These are phyloP conservation scores for Ascochyta rabiei DNA, from an alignment of 2,329 filamentous ascomycete genomes.

Conservation along the genomic window DNA sequence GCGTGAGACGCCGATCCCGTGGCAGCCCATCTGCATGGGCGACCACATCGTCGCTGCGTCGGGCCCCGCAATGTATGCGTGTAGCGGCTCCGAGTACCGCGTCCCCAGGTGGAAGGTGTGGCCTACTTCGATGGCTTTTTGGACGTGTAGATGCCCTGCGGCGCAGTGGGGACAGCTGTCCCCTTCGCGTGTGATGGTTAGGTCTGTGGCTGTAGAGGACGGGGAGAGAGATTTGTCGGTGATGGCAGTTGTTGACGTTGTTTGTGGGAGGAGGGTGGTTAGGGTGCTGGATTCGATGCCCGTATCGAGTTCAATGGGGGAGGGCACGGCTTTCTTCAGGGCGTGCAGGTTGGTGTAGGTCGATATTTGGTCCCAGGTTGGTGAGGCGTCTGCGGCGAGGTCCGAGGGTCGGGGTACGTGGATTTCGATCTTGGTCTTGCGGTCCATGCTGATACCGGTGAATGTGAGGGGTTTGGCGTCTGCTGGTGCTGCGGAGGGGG, in stretches of 20 bases:
- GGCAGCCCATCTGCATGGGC: constrained; percentile 90
- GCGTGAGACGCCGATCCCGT: constrained; percentile 91
- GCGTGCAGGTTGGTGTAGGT: constrained; percentile 63
- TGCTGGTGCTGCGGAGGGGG: constrained; percentile 19
- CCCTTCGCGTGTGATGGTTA: constrained; percentile 69
- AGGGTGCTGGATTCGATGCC: constrained; percentile 60
- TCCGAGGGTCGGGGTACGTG: constrained; percentile 22
- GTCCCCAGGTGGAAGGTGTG: constrained; percentile 96
- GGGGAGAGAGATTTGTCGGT: constrained; percentile 27
- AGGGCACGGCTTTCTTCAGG: constrained; percentile 62
- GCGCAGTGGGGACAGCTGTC: constrained; percentile 76
- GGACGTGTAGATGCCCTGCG: constrained; percentile 65
- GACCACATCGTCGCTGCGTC: constrained; percentile 46
- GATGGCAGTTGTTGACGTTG: constrained; percentile 22
- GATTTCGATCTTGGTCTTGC: constrained; percentile 70
- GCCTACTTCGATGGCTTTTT: constrained; percentile 84
- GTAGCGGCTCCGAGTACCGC: constrained; percentile 79
- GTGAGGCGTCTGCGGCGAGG: background rate
- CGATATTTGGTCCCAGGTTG: constrained; percentile 26
- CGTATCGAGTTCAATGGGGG: constrained; percentile 70
- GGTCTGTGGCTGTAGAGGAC: constrained; percentile 49
- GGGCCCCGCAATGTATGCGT: constrained; percentile 64
- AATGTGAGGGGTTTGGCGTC: constrained; percentile 52
- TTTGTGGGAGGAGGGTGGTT: constrained; percentile 24
- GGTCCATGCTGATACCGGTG: constrained; percentile 71